Conservation (phyloP, 176 grass and related monocot genomes). For the Triticum turgidum region DNA sequence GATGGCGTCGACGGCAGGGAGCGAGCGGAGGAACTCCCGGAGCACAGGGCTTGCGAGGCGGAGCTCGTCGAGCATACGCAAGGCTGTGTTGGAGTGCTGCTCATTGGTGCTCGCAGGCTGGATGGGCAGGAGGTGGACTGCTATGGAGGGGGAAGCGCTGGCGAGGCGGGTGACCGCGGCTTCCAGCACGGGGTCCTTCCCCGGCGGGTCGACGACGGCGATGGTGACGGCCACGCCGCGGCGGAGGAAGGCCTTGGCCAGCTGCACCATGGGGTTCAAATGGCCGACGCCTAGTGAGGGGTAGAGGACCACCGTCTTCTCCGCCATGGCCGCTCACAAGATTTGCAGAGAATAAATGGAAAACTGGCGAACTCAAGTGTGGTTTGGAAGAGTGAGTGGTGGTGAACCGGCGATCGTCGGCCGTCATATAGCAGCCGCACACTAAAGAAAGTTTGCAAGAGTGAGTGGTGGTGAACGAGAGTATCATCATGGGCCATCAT, state of each 20-base stretch:
- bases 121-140: constrained; percentile 31
- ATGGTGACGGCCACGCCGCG: constrained; percentile 41
- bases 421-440: background rate
- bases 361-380: too few relatives aligned
- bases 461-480: background rate
- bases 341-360: background rate
- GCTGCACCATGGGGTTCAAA: constrained; percentile 57
- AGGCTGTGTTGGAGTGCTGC: background rate
- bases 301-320: constrained; percentile 57
- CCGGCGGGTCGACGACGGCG: constrained; percentile 25
- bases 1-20: constrained; percentile 26
- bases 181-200: constrained; percentile 16
- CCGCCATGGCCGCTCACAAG: background rate
- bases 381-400: background rate
- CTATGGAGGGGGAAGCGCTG: constrained; percentile 25
- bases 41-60: constrained; percentile 9
- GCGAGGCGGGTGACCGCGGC: constrained; percentile 28
- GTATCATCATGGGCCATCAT: background rate
- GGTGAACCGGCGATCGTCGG: background rate
- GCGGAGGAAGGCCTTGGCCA: constrained; percentile 50
- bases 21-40: background rate
- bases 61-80: constrained; percentile 4
- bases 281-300: constrained; percentile 52
- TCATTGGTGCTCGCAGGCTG: too few relatives aligned
- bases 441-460: background rate